phyloP scores from a whole-genome alignment of 2,329 filamentous ascomycete genomes.

The Bipolaris victoriae region DNA sequence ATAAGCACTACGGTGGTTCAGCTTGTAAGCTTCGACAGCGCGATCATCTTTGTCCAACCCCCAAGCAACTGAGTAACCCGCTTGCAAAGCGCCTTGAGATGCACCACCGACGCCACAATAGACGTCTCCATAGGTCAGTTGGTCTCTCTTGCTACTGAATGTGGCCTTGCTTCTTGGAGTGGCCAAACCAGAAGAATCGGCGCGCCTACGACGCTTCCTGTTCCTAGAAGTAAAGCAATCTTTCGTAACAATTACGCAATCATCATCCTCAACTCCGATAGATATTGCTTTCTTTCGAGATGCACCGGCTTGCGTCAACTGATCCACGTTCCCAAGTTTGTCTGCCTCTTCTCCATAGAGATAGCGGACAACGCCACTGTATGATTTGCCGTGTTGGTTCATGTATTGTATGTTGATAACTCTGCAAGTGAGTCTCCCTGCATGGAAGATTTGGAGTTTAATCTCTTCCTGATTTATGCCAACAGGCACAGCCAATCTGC shows the following conservation, averaged over 20 bases:
- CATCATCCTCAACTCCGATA: background rate
- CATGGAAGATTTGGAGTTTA: constrained; percentile 6
- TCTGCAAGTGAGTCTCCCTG: constrained; percentile 4
- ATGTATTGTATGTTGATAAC: constrained; percentile 4
- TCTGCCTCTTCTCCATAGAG: constrained; percentile 9
- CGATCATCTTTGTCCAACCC: constrained; percentile 27
- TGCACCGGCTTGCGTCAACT: background rate
- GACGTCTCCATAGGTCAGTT: constrained; percentile 21
- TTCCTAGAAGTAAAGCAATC: background rate
- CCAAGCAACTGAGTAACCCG: constrained; percentile 16
- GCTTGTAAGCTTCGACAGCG: constrained; percentile 20
- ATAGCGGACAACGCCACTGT: constrained; percentile 11
- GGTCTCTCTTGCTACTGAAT: background rate
- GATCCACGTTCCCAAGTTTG: background rate
- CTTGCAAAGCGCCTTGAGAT: constrained; percentile 28
- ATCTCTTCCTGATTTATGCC: constrained; percentile 1
- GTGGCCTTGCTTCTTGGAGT: no score
- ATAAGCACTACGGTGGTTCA: constrained; percentile 18
- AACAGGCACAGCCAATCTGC: background rate
- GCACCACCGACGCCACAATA: constrained; percentile 36
- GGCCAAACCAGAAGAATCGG: background rate
- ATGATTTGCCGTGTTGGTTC: background rate
- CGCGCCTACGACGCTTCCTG: background rate
- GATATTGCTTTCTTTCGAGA: background rate
- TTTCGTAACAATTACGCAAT: background rate